Conservation (phyloP, 139 green algal species). For the Coelastrella sp. region DNA sequence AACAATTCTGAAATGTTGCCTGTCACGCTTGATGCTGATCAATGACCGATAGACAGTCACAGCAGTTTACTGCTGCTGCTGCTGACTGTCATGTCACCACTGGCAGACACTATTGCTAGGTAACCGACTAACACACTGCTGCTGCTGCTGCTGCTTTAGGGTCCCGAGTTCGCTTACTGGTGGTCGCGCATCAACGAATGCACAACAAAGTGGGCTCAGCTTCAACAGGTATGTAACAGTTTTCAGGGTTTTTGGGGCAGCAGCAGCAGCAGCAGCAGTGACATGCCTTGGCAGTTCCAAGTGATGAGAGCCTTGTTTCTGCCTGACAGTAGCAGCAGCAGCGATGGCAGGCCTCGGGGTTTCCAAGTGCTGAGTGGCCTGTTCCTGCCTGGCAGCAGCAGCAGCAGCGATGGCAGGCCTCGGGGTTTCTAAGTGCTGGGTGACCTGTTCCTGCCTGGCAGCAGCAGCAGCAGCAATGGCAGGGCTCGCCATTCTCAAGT, state of each 20-base stretch:
- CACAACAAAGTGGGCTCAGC: slow-evolving; percentile 19
- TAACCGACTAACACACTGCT: too few species aligned
- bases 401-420: neutral
- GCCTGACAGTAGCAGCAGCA: neutral
- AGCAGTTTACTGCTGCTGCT: neutral
- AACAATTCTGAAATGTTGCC: too few species aligned
- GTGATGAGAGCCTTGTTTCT: neutral
- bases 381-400: neutral
- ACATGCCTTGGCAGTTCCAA: neutral
- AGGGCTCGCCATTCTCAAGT: neutral
- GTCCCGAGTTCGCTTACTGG: slow-evolving; percentile 45
- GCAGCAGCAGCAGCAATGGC: slow-evolving; percentile 11
- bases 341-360: neutral
- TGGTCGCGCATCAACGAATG: slow-evolving; percentile 36
- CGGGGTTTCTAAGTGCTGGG: neutral
- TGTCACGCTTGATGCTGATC: too few species aligned
- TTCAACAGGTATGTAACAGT: neutral
- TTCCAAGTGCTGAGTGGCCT: neutral
- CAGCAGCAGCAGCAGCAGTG: neutral
- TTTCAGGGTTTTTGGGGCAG: neutral
- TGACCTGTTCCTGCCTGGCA: too few species aligned
- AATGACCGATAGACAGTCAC: too few species aligned
- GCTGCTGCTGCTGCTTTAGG: neutral
- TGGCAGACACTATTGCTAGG: neutral
- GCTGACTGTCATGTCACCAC: neutral